phyloP scores from a whole-genome alignment of 352 stramenopile species.

The Phytophthora megakarya region DNA sequence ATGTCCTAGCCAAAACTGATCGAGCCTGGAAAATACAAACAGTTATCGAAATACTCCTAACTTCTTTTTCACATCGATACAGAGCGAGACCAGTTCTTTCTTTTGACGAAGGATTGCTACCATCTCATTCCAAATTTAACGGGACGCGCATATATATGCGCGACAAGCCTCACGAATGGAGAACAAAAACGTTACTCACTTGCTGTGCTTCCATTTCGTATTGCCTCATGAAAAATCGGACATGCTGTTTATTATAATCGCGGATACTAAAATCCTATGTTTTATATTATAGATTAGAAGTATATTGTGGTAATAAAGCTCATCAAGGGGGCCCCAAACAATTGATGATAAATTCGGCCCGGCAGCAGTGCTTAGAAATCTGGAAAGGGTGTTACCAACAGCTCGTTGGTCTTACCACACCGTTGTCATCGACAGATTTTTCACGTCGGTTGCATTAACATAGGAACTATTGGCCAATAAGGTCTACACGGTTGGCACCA shows the following conservation, averaged over 20 bases:
- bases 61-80: too few species aligned
- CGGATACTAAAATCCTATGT: too few species aligned
- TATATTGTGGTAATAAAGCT: neutral
- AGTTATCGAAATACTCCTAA: too few species aligned
- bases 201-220: neutral
- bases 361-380: neutral
- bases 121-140: neutral
- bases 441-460: neutral
- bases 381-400: neutral
- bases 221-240: neutral
- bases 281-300: neutral
- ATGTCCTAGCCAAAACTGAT: too few species aligned
- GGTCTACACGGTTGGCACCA: neutral
- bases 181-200: neutral
- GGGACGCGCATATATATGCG: neutral
- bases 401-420: neutral
- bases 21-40: too few species aligned
- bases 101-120: constrained; percentile 8
- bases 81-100: neutral
- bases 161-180: constrained; percentile 1
- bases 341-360: constrained; percentile 5
- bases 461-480: constrained; percentile 1
- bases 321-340: constrained; percentile 3
- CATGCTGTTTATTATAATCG: too few species aligned
- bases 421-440: constrained; percentile 4